Evolutionary conservation across 2,329 filamentous ascomycete genomes (phyloP).

Genomic region (Gyromitra esculenta): DNA sequence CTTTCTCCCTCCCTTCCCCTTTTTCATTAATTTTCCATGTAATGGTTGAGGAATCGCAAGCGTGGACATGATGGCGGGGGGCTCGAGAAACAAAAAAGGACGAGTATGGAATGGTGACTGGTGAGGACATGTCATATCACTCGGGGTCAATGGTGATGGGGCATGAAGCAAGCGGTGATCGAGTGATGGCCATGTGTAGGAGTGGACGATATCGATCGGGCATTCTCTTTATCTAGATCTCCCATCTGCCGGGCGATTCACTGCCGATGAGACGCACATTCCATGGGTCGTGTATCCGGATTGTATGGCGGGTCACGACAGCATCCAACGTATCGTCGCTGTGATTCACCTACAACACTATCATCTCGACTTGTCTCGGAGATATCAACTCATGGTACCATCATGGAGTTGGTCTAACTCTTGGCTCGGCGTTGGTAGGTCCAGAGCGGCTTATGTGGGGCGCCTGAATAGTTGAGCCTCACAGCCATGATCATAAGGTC

Average conservation of each 20-base stretch:
- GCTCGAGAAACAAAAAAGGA: neutral
- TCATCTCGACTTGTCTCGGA: too few relatives aligned
- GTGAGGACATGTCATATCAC: conserved; percentile 42
- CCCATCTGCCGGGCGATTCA: neutral
- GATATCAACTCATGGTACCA: too few relatives aligned
- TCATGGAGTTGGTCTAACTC: too few relatives aligned
- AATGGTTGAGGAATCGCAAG: neutral
- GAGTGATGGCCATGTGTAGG: neutral
- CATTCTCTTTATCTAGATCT: neutral
- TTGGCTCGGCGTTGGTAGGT: too few relatives aligned
- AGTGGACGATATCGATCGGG: neutral
- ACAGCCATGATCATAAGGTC: too few relatives aligned
- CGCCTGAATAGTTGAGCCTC: neutral
- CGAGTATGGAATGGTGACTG: conserved; percentile 35
- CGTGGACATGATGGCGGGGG: too few relatives aligned
- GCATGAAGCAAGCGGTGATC: conserved; percentile 22
- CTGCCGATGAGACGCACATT: neutral
- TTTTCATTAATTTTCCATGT: neutral
- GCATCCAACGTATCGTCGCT: too few relatives aligned
- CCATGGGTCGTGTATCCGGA: too few relatives aligned
- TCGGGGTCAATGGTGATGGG: conserved; percentile 32
- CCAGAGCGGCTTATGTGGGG: neutral
- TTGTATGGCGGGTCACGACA: too few relatives aligned
- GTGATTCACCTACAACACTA: too few relatives aligned
- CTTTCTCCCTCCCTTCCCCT: neutral